Percentiles rank a stretch among this genome's conserved stretches.
Evolutionary conservation across 495 filamentous ascomycete genomes (phyloP).

Genomic region (Parachaetomium inaequale): DNA sequence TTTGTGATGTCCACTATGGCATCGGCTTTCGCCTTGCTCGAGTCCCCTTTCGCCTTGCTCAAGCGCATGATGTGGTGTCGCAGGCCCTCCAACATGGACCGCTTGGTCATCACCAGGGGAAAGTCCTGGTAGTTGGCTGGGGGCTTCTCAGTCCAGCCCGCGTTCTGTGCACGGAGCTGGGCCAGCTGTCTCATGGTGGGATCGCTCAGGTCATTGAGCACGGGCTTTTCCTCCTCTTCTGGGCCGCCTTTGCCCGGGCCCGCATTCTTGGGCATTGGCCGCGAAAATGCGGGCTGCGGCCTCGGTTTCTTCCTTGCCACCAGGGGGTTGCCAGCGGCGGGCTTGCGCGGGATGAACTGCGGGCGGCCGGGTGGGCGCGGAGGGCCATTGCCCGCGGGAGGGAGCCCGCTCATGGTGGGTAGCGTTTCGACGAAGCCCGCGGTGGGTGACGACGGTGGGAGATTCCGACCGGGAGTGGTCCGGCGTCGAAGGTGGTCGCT

Average conservation of each 20-base stretch:
- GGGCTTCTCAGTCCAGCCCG: constrained; percentile 59
- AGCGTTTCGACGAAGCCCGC: constrained; percentile 1
- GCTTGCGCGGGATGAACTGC: constrained; percentile 44
- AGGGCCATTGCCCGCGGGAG: constrained; percentile 37
- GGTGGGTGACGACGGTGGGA: background rate
- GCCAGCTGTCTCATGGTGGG: constrained; percentile 28
- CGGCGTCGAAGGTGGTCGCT: background rate
- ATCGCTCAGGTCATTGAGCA: constrained; percentile 1
- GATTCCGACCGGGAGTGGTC: background rate
- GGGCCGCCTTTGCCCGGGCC: background rate
- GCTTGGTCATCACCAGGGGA: constrained; percentile 76
- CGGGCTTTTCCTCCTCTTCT: background rate
- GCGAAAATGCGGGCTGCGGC: constrained; percentile 17
- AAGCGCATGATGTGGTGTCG: constrained; percentile 85
- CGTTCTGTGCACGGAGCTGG: constrained; percentile 41
- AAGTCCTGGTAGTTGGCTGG: constrained; percentile 57
- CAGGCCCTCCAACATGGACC: constrained; percentile 70
- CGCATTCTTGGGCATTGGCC: background rate
- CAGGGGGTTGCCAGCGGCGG: constrained; percentile 55
- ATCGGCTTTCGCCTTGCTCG: constrained; percentile 35
- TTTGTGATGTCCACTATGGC: constrained; percentile 64
- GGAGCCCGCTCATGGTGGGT: constrained; percentile 56
- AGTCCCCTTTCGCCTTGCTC: constrained; percentile 27
- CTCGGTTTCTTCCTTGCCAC: constrained; percentile 59
- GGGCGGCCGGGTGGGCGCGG: constrained; percentile 30